phyloP scores from a whole-genome alignment of 768 basidiomycete genomes.

The Gelatoporia subvermispora region DNA sequence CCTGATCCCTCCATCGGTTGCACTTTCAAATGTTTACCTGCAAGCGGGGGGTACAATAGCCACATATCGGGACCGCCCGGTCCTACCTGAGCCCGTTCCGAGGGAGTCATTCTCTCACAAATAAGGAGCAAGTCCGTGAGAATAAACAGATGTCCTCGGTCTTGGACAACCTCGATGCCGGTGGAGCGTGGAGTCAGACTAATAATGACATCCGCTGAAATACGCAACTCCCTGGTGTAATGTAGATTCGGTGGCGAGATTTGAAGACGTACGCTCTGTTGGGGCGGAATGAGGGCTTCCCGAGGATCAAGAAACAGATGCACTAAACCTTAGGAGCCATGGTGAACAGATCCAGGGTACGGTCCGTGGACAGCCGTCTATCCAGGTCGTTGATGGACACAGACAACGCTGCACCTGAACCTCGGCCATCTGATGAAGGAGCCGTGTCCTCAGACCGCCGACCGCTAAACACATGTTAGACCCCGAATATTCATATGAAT shows the following conservation, averaged over 20 bases:
- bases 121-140: slow-evolving; percentile 91
- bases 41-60: slow-evolving; percentile 90
- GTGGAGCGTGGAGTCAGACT: slow-evolving; percentile 75
- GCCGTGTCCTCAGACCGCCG: slow-evolving; percentile 57
- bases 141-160: slow-evolving; percentile 77
- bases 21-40: slow-evolving; percentile 86
- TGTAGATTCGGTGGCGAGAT: slow-evolving; percentile 77
- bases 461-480: slow-evolving; percentile 34
- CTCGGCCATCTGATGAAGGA: slow-evolving; percentile 47
- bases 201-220: slow-evolving; percentile 67
- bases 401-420: slow-evolving; percentile 45
- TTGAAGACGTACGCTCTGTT: slow-evolving; percentile 83
- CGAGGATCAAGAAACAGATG: too few species aligned
- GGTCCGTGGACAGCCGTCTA: slow-evolving; percentile 65
- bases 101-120: slow-evolving; percentile 75
- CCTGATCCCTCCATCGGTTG: slow-evolving; percentile 58
- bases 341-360: slow-evolving; percentile 89
- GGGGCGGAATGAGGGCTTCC: not conserved
- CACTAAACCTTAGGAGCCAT: slow-evolving; percentile 80
- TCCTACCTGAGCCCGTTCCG: slow-evolving; percentile 48
- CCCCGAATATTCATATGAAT: not conserved
- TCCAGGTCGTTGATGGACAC: slow-evolving; percentile 78
- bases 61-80: slow-evolving; percentile 77
- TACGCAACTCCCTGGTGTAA: slow-evolving; percentile 72
- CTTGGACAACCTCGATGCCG: slow-evolving; percentile 69